Conservation (phyloP, 495 filamentous ascomycete species). For the Neurospora sp. region DNA sequence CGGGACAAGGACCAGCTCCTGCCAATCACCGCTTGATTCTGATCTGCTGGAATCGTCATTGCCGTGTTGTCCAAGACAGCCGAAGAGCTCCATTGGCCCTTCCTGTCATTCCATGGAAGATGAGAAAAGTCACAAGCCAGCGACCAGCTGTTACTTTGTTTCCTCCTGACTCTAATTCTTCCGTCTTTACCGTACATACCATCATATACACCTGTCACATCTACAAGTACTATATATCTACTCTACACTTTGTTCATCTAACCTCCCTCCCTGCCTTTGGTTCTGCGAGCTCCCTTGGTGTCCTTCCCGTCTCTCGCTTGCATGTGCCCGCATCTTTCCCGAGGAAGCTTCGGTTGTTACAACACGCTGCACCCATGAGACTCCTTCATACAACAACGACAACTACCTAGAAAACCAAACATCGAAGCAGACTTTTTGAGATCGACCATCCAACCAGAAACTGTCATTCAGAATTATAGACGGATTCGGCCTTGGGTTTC, state of each 20-base stretch:
- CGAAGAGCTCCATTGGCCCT: background rate
- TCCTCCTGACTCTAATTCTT: background rate
- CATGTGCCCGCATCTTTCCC: background rate
- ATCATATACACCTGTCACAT: no score
- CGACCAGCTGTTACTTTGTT: background rate
- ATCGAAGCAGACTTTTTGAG: background rate
- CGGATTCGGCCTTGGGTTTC: background rate
- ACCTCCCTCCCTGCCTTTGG: background rate
- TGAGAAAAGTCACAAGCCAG: background rate
- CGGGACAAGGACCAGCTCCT: constrained; percentile 1
- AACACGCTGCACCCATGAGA: background rate
- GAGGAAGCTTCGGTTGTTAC: background rate
- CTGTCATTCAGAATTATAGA: background rate
- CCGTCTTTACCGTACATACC: background rate
- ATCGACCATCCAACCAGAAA: background rate
- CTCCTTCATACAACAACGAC: background rate
- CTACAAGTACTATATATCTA: background rate
- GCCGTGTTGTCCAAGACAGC: background rate
- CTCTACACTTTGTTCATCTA: background rate
- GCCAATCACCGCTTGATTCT: constrained; percentile 8
- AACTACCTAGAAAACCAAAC: background rate
- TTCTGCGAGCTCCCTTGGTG: background rate
- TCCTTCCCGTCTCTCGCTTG: background rate
- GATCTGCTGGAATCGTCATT: background rate
- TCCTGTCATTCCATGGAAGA: background rate